Evolutionary conservation across 2,329 filamentous ascomycete species (phyloP), one percentile per base, ranked within the genome.

Genomic region (Camillea tinctor): DNA sequence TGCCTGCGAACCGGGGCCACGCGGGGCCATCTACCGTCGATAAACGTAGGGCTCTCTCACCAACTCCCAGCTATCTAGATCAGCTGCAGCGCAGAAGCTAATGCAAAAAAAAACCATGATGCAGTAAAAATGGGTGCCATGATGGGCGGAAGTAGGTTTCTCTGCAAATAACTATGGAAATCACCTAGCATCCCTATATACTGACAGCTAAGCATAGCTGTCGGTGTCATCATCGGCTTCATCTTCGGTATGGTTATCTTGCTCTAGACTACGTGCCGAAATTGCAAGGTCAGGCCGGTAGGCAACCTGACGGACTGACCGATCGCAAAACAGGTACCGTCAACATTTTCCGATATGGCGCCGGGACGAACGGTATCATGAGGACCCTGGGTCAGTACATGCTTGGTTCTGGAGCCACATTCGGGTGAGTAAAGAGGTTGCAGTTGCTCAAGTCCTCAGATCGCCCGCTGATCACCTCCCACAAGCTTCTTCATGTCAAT

Each of bases 111-210:
- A 11, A 30, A 23, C 60, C 60, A 60, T 68, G 57, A 68, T 55
- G 69, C 75, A 96, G 93, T 93, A 77, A 97, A 97, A 83, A 97
- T 98, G 93, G 95, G 95, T 70, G 93, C 91, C 64, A 89, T 99
- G 89, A 98, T 98, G 93, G 95, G 95, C 69, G 92, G 93, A 75
- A 96, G 94, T 98, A 90, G 72, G 93, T 86, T 24, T 36, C 13
- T 36, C 36, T 17, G 7, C 11, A 20, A n/a, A 54, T 11, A 4
- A n/a, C 40, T 0, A 13, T 6, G 1, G 2, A 5, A 13, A 30
- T 21, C 4, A 26, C 9, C 19, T 20, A 54, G 20, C 23, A 13
- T 17, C 26, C 26, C 26, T 30, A 9, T 30, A 61, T 50, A 55
- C 60, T 70, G 24, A 59, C 49, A 58, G 40, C 15, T 62, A 55